Base-by-base conservation (phyloP, 805 yeast genomes). In the Yarrowia sp. region DNA sequence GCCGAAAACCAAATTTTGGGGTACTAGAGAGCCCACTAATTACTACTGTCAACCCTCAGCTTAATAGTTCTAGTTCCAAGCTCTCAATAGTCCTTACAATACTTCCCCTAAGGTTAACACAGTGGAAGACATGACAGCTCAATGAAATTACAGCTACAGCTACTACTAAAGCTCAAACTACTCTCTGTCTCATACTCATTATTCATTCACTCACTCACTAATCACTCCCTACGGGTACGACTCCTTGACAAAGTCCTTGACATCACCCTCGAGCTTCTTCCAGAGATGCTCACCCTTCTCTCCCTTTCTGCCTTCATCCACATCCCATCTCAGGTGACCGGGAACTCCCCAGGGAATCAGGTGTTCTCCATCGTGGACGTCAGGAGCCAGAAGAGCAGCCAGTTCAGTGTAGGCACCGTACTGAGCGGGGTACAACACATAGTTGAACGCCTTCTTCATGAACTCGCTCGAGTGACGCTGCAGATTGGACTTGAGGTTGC, bases 401-500 rank as follows among this genome's bases (percentile, higher is more conserved):
- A 82, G 73, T 70, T 80, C 84, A 10, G 85, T 73, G 68, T 80
- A 78, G 1, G 86, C 83, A 14, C 86, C 87, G 50, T 77, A 77
- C 46, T 72, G 71, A 7, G 78, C 67, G 8, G 73, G 73, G 55
- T 74, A 66, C 9, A 69, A 32, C 40, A 75, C 10, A 22, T 10
- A 5, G 42, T 55, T 22, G 36, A 67, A 11, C 3, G 70, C n/a
- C 48, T 22, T 59, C 8, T 35, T 46, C 10, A 66, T 45, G 11
- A 69, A 10, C 7, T 45, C 32, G 5, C 69, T 48, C 8, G 69
- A 22, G 50, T 75, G 67, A 68, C 83, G 77, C 48, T 73, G 73
- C 40, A 83, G 72, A 7, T 81, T 82, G 0, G 82, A 74, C 46
- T 71, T 70, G 58, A 83, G 73, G 26, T 73, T 66, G 0, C 86